Evolutionary conservation across 164 flowering plant species (phyloP).

Genomic region (Echeveria elegans): DNA sequence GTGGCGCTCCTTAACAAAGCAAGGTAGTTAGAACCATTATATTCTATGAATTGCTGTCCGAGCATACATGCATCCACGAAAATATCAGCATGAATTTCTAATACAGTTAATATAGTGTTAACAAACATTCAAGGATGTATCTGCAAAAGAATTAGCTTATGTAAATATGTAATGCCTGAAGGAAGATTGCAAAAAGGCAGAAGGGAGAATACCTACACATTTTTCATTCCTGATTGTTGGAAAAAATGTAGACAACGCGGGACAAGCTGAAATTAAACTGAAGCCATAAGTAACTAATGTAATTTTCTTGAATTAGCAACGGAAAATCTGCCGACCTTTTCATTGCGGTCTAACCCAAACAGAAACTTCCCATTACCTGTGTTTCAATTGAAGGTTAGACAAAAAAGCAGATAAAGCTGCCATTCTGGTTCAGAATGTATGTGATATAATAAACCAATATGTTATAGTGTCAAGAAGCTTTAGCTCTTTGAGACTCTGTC

Average conservation of each 20-base stretch:
- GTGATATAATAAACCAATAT: not conserved
- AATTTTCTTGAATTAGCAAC: not conserved
- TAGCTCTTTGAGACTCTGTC: too few species aligned
- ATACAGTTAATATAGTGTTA: too few species aligned
- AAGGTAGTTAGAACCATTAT: not conserved
- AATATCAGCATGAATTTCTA: too few species aligned
- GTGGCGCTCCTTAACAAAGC: not conserved
- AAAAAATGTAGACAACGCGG: slow-evolving; percentile 42
- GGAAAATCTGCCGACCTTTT: slow-evolving; percentile 35
- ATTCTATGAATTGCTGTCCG: not conserved
- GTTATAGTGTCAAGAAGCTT: too few species aligned
- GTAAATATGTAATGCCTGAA: not conserved
- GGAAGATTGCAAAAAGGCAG: not conserved
- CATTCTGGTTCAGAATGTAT: not conserved
- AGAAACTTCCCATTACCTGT: slow-evolving; percentile 81
- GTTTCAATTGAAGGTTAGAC: slow-evolving; percentile 8
- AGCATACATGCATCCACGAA: too few species aligned
- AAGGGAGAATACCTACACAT: slow-evolving; percentile 38
- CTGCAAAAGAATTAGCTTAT: not conserved
- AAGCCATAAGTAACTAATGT: slow-evolving; percentile 6
- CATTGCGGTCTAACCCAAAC: slow-evolving; percentile 61
- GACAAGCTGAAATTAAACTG: slow-evolving; percentile 51
- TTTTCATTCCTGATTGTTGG: slow-evolving; percentile 29
- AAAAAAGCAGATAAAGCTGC: not conserved
- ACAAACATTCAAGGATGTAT: too few species aligned